These are phyloP conservation scores for Sporothrix pseudoabietina DNA, from an alignment of 2,329 filamentous ascomycete species.

Conservation along the genomic window DNA sequence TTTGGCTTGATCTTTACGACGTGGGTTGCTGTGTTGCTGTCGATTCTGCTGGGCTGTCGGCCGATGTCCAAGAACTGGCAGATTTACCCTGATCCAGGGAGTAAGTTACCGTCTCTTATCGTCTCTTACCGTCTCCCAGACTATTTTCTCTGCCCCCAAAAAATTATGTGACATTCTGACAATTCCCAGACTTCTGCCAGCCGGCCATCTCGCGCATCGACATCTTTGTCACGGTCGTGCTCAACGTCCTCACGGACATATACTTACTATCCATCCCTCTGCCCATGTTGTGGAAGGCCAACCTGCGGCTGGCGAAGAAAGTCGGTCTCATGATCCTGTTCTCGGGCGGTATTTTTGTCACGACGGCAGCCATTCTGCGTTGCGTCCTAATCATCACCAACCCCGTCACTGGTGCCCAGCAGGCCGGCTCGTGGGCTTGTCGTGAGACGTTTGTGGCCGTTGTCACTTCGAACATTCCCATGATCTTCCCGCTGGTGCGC, in stretches of 20 bases:
- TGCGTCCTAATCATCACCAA: slow-evolving; percentile 53
- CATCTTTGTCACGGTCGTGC: slow-evolving; percentile 44
- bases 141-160: not conserved
- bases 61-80: slow-evolving; percentile 47
- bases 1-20: slow-evolving; percentile 42
- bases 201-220: slow-evolving; percentile 45
- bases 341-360: slow-evolving; percentile 58
- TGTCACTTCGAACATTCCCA: slow-evolving; percentile 36
- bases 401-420: slow-evolving; percentile 43
- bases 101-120: slow-evolving; percentile 36
- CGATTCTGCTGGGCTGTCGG: slow-evolving; percentile 43
- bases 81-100: slow-evolving; percentile 48
- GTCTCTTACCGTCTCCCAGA: not conserved
- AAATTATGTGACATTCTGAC: not conserved
- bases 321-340: slow-evolving; percentile 56
- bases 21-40: slow-evolving; percentile 42
- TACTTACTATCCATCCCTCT: slow-evolving; percentile 48
- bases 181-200: slow-evolving; percentile 42
- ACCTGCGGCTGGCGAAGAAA: slow-evolving; percentile 54
- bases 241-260: slow-evolving; percentile 47
- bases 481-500: slow-evolving; percentile 35
- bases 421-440: slow-evolving; percentile 46
- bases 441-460: slow-evolving; percentile 38
- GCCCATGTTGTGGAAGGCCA: slow-evolving; percentile 57
- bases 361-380: slow-evolving; percentile 56